phyloP scores from a whole-genome alignment of 2,329 filamentous ascomycete genomes.

The Corynespora cassiicola region DNA sequence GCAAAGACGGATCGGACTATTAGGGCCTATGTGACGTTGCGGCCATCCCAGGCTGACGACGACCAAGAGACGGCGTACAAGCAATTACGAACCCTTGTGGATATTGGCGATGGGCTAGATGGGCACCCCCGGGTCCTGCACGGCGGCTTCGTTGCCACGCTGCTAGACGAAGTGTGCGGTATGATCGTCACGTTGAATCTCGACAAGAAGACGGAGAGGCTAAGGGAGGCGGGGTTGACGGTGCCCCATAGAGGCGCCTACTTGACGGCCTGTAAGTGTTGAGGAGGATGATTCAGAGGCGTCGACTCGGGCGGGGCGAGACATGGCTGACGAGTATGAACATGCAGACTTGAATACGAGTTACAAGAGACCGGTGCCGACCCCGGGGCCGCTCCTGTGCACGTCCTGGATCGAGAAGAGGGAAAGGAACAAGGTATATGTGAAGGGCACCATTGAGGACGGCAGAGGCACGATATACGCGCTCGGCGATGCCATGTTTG shows the following conservation, averaged over 20 bases:
- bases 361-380: conserved; percentile 61
- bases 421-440: conserved; percentile 63
- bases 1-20: conserved; percentile 61
- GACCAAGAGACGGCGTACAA: conserved; percentile 29
- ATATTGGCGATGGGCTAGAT: conserved; percentile 60
- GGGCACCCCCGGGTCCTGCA: conserved; percentile 62
- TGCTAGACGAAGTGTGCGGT: conserved; percentile 67
- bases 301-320: neutral
- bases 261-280: conserved; percentile 43
- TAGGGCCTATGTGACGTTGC: conserved; percentile 31
- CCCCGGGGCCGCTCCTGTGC: conserved; percentile 57
- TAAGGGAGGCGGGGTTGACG: conserved; percentile 7
- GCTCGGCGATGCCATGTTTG: conserved; percentile 61
- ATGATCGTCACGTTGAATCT: conserved; percentile 55
- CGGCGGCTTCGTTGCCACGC: conserved; percentile 63
- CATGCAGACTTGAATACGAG: conserved; percentile 59
- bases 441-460: conserved; percentile 58
- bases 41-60: conserved; percentile 20
- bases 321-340: conserved; percentile 15
- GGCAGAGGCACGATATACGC: conserved; percentile 57
- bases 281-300: too few species aligned
- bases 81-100: conserved; percentile 48
- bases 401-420: conserved; percentile 52
- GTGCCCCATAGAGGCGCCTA: conserved; percentile 12
- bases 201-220: conserved; percentile 23